Conservation (phyloP, 1,139 yeast species). For the Hemisphaericaspora subhashii region DNA sequence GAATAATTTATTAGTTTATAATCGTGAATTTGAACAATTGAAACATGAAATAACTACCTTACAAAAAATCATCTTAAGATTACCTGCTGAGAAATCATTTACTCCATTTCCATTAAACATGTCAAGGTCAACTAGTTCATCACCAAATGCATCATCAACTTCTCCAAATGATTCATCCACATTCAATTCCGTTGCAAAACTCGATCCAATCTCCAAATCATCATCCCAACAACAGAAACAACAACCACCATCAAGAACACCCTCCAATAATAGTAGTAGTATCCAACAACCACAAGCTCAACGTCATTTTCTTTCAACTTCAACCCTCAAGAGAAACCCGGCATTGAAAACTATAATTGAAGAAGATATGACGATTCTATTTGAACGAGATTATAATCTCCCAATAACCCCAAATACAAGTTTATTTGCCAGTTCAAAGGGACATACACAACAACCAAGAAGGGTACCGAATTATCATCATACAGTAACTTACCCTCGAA, state of each 20-base stretch:
- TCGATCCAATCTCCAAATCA: not conserved
- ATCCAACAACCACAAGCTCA: conserved; percentile 10
- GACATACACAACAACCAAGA: not conserved
- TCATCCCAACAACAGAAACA: conserved; percentile 1
- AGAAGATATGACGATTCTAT: conserved; percentile 9
- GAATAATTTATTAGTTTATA: conserved; percentile 14
- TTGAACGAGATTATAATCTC: not conserved
- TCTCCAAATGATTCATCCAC: not conserved
- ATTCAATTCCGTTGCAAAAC: not conserved
- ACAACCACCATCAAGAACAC: conserved; percentile 5
- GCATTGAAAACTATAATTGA: conserved; percentile 13
- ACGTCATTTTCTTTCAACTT: conserved; percentile 5
- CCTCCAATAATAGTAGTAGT: too few species aligned
- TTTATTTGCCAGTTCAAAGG: not conserved
- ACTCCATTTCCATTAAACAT: conserved; percentile 15
- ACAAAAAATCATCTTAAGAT: conserved; percentile 8
- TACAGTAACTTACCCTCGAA: too few species aligned
- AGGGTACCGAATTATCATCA: not conserved
- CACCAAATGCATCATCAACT: conserved; percentile 2
- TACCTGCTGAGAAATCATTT: conserved; percentile 5
- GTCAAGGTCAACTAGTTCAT: conserved; percentile 6
- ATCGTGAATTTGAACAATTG: conserved; percentile 13
- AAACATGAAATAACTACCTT: conserved; percentile 12
- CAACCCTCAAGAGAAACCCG: conserved; percentile 4
- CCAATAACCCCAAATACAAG: not conserved